phyloP scores from a whole-genome alignment of 2,329 filamentous ascomycete species.

The Colletotrichum lupini region DNA sequence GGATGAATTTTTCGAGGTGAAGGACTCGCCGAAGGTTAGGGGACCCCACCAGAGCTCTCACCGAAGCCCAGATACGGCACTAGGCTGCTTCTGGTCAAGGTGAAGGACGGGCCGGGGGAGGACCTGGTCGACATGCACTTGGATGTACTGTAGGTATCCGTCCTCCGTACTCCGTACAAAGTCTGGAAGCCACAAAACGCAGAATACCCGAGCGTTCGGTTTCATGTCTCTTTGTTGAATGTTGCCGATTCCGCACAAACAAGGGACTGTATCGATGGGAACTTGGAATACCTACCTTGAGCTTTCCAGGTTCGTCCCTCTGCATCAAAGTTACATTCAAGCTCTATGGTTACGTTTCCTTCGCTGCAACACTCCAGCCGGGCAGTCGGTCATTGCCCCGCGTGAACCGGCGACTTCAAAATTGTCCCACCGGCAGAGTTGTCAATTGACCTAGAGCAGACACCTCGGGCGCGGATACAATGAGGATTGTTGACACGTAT shows the following conservation, averaged over 20 bases:
- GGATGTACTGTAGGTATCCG: no score
- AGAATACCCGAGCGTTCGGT: not conserved
- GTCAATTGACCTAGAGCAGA: not conserved
- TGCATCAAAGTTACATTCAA: not conserved
- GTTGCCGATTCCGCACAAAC: not conserved
- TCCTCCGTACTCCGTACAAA: no score
- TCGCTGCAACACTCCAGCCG: not conserved
- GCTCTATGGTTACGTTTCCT: not conserved
- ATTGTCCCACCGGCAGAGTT: not conserved
- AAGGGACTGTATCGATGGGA: not conserved
- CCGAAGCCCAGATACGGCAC: not conserved
- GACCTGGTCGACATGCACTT: not conserved
- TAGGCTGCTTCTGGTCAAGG: no score
- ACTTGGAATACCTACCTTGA: no score
- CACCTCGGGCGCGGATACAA: not conserved
- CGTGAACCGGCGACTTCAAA: no score
- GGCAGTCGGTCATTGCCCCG: no score
- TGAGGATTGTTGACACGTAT: not conserved
- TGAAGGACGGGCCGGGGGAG: not conserved
- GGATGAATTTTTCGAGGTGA: slow-evolving; percentile 32
- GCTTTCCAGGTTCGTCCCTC: not conserved
- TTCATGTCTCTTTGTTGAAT: not conserved
- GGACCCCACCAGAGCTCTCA: slow-evolving; percentile 14
- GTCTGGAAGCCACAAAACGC: not conserved
- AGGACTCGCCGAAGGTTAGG: slow-evolving; percentile 4